Conservation (phyloP, 495 filamentous ascomycete species). For the Tuber borchii region DNA sequence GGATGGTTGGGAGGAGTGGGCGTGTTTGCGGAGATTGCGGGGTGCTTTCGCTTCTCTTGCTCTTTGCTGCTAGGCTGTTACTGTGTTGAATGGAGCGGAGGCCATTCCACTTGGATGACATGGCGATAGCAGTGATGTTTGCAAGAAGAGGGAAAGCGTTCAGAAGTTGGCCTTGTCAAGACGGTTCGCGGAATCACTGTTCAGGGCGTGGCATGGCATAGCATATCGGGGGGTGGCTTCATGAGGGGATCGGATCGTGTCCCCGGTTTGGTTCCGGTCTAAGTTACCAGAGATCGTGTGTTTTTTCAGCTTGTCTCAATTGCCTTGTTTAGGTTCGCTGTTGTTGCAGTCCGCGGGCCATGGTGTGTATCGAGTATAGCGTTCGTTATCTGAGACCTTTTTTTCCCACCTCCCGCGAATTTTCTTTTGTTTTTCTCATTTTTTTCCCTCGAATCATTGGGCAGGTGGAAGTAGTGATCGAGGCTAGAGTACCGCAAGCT, state of each 20-base stretch:
- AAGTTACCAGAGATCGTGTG: not conserved
- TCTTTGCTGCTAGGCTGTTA: not conserved
- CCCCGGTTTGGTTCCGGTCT: not conserved
- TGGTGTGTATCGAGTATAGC: conserved; percentile 1
- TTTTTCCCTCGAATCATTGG: not conserved
- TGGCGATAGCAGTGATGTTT: not conserved
- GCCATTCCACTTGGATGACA: not conserved
- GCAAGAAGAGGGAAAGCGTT: not conserved
- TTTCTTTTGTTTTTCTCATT: not conserved
- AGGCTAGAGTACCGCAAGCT: not conserved
- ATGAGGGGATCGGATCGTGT: not conserved
- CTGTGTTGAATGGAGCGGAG: not conserved
- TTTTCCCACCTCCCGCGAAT: not conserved
- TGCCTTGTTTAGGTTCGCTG: not conserved
- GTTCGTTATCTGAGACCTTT: not conserved
- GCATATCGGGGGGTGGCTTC: not conserved
- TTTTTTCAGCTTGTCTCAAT: conserved; percentile 5
- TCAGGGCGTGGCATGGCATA: not conserved
- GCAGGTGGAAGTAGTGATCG: not conserved
- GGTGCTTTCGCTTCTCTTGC: not conserved
- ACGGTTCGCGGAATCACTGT: not conserved
- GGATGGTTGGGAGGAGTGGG: not conserved
- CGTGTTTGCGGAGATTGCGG: not conserved
- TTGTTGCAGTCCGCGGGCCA: not conserved
- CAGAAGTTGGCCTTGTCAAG: not conserved